Base-by-base conservation (phyloP, 495 filamentous ascomycete genomes). In the Aspergillus campestris region DNA sequence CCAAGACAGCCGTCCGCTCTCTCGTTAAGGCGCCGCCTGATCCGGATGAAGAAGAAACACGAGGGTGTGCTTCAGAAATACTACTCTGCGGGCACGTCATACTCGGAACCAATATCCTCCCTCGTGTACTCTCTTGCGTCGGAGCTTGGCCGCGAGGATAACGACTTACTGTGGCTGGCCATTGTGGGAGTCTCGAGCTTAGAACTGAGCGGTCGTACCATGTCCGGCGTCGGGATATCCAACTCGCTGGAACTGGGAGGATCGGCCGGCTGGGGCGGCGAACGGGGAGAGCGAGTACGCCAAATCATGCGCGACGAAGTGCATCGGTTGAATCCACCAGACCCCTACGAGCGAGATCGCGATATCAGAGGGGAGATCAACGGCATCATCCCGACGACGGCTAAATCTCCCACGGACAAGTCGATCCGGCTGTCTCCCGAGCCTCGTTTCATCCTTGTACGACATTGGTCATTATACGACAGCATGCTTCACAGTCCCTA, bases 401-500 rank as follows among this genome's bases (percentile, higher is more conserved):
- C 89, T 2, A 73, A 83, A 45, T 89, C 83, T 47, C 88, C 94
- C 11, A 89, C 87, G 38, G 92, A 98, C 61, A 94, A 80, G 14
- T 83, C 87, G 37, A 98, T 98, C 53, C 84, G 89, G 12, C 64
- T 98, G 28, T 95, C 89, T 0, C 92, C 94, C 0, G 92, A 98
- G 62, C 94, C 91, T 31, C 86, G 84, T 42, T 96, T 98, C 53
- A 78, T 97, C 24, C 78, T 98, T 1, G 87, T 98, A 42, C 74
- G 92, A 18, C 92, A 98, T 57, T 98, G 92, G 92, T 92, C 87
- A 40, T 72, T 98, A 4, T 96, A 97, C 61, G 92, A 98, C 51
- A 94, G 89, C 62, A 98, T 98, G 92, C 74, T 97, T 18, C 92
- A 98, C 59, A 95, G 89, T 2, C 87, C 91, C 0, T 97, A 95